Evolutionary conservation across 2,329 filamentous ascomycete genomes (phyloP).

Genomic region (Alternaria infectoria): DNA sequence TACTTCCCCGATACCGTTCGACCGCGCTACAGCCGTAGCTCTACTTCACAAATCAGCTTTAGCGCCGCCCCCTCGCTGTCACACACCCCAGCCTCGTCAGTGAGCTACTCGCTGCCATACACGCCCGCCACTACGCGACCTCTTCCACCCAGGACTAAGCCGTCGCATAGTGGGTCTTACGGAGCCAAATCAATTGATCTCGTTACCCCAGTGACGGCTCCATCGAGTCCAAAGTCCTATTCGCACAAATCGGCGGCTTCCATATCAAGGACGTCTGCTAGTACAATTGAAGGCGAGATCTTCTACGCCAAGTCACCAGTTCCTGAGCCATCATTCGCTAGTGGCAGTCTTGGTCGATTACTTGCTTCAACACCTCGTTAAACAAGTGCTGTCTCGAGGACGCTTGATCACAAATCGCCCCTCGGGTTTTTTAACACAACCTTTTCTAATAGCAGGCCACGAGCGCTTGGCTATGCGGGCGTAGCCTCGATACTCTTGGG

Average conservation of each 20-base stretch:
- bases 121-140: slow-evolving; percentile 47
- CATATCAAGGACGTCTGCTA: slow-evolving; percentile 41
- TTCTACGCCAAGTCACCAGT: slow-evolving; percentile 46
- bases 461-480: slow-evolving; percentile 5
- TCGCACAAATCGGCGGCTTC: slow-evolving; percentile 42
- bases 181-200: slow-evolving; percentile 53
- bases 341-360: slow-evolving; percentile 47
- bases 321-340: slow-evolving; percentile 40
- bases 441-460: neutral
- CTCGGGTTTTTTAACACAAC: neutral
- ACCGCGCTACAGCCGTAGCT: slow-evolving; percentile 45
- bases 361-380: slow-evolving; percentile 37
- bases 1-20: slow-evolving; percentile 35
- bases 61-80: slow-evolving; percentile 53
- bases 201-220: slow-evolving; percentile 50
- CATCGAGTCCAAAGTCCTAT: slow-evolving; percentile 44
- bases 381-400: neutral
- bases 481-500: slow-evolving; percentile 1
- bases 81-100: slow-evolving; percentile 55
- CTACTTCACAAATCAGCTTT: slow-evolving; percentile 44
- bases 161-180: slow-evolving; percentile 45
- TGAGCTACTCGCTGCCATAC: slow-evolving; percentile 54
- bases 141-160: slow-evolving; percentile 49
- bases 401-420: neutral
- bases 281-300: slow-evolving; percentile 46